Base-by-base conservation (phyloP, 2,329 filamentous ascomycete species). In the Hysterium pulicare region DNA sequence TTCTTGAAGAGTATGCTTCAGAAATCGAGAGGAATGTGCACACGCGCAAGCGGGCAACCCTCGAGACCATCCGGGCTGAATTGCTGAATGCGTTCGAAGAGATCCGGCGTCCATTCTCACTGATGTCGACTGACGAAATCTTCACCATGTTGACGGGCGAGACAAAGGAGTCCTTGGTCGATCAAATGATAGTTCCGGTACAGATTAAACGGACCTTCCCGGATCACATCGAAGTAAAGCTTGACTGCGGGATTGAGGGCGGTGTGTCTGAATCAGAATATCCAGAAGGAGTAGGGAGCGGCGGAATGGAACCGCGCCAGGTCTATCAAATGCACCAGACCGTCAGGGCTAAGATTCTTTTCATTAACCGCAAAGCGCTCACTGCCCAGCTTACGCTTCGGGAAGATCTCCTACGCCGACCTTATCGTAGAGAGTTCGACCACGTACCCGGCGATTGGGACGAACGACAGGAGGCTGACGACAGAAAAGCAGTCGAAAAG, bases 111-210 rank as follows among this genome's bases (percentile, higher is more conserved):
- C 83, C 84, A 50, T 96, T 94, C 61, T 77, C 79, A 33, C 70
- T 78, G 38, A 73, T 95, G 31, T 74, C 73, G 20, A 76, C 83
- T 0, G 84, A 90, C 17, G 88, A 95, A 53, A 81, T 95, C 46
- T 98, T 97, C 68, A 93, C 90, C 30, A 96, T 96, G 84, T 82
- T 97, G 42, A 97, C 93, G 3, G 93, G 91, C 45, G 93, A 98
- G 69, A 97, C 89, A 1, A 77, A 80, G 45, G 85, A 93, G 1
- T 87, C 89, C 0, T 73, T 98, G 8, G 81, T 81, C 40, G 86
- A 91, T 58, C 87, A 87, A 53, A 97, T 97, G 90, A 87, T 96
- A 50, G 80, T 98, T 5, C 86, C 93, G 0, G 87, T 95, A 48
- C 86, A 87, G 40, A 84, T 97, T 53, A 87, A 90, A 48, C 80